Percentiles rank a stretch among this genome's conserved stretches.
Evolutionary conservation across 2,329 filamentous ascomycete species (phyloP).

Genomic region (Trematosphaeria pertusa): DNA sequence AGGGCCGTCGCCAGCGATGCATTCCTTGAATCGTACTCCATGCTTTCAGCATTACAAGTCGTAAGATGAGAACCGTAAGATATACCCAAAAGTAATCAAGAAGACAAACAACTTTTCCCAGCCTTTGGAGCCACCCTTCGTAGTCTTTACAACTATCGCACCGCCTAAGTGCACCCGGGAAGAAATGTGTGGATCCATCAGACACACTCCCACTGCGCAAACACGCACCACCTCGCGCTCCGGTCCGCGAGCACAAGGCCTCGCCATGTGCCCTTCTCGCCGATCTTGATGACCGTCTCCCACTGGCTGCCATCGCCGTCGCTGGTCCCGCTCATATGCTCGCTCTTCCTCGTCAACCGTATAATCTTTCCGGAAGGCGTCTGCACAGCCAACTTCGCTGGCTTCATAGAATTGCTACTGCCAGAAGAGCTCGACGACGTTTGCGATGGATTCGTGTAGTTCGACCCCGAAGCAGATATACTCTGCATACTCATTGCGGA

Average conservation of each 20-base stretch:
- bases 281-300: constrained; percentile 92
- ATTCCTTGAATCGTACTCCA: too few species aligned
- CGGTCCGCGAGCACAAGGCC: constrained; percentile 83
- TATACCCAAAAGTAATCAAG: too few species aligned
- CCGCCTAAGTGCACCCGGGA: too few species aligned
- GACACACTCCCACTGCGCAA: constrained; percentile 75
- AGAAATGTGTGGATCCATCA: constrained; percentile 18
- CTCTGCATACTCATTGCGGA: constrained; percentile 68
- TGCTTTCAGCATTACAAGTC: too few species aligned
- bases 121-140: too few species aligned
- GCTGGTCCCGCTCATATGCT: constrained; percentile 61
- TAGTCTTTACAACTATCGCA: too few species aligned
- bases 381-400: constrained; percentile 94
- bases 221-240: constrained; percentile 89
- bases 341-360: constrained; percentile 81
- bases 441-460: constrained; percentile 63
- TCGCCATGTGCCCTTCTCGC: constrained; percentile 80
- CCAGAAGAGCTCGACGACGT: constrained; percentile 63
- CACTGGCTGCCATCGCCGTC: constrained; percentile 78
- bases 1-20: too few species aligned
- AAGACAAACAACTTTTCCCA: too few species aligned
- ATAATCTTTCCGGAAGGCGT: constrained; percentile 94
- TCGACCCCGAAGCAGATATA: constrained; percentile 59
- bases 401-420: constrained; percentile 70
- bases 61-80: too few species aligned